phyloP scores from a whole-genome alignment of 202 grass and related monocot genomes.

The Panicum hallii region DNA sequence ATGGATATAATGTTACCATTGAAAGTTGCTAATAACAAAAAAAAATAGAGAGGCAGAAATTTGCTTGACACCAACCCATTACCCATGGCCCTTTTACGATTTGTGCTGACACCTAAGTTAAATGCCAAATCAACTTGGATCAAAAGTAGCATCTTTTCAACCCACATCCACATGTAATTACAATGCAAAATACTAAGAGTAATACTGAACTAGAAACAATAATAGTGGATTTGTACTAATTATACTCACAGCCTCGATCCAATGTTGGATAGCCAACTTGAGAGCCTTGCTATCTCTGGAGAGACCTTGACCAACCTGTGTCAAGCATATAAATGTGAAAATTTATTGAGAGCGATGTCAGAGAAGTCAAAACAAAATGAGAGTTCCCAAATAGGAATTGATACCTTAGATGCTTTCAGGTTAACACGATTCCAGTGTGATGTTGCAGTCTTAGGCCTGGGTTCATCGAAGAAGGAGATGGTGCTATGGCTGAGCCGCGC shows the following conservation, averaged over 20 bases:
- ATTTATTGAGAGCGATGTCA: not conserved
- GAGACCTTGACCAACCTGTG: constrained; percentile 86
- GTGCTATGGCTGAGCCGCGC: not conserved
- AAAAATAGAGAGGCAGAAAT: not conserved
- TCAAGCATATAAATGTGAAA: not conserved
- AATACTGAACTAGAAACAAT: not conserved
- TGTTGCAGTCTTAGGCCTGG: not conserved
- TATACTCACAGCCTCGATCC: constrained; percentile 94
- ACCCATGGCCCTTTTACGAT: not conserved
- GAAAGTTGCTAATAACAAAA: not conserved
- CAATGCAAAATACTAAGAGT: constrained; percentile 2
- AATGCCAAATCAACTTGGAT: constrained; percentile 30
- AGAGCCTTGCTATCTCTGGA: constrained; percentile 67
- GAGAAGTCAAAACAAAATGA: not conserved
- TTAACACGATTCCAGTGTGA: constrained; percentile 15
- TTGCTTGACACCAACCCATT: not conserved
- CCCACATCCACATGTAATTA: not conserved
- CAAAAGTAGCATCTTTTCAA: not conserved
- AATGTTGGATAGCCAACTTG: constrained; percentile 89
- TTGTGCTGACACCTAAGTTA: constrained; percentile 28
- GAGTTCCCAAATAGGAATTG: not conserved
- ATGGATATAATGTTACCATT: not conserved
- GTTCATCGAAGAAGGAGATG: constrained; percentile 5
- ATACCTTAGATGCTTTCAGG: constrained; percentile 6
- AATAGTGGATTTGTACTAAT: not conserved